phyloP scores from a whole-genome alignment of 129 eudicot genomes.

The Arctium minus region DNA sequence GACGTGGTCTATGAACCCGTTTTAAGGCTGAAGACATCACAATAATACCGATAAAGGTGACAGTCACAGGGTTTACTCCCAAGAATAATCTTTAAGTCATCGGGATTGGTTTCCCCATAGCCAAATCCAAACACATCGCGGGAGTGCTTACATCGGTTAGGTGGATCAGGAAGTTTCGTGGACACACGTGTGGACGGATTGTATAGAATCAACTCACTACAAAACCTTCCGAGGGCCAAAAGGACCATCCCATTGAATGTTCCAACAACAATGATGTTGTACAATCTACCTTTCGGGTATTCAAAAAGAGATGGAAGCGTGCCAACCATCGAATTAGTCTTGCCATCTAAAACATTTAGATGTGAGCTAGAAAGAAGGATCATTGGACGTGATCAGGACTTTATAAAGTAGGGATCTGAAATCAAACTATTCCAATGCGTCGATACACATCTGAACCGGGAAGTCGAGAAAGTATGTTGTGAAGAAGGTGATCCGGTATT shows the following conservation, averaged over 20 bases:
- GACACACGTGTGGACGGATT: background rate
- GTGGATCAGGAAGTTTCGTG: background rate
- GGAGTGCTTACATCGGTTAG: background rate
- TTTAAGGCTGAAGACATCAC: background rate
- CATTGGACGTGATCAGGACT: background rate
- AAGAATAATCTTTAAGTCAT: too few relatives aligned
- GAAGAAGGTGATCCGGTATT: background rate
- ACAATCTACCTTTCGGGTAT: background rate
- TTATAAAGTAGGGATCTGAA: background rate
- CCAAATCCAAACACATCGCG: background rate
- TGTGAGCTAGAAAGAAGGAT: background rate
- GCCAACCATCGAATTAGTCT: background rate
- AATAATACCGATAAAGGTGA: background rate
- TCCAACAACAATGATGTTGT: background rate
- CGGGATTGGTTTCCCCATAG: background rate
- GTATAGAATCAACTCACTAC: background rate
- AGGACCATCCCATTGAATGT: constrained; percentile 9
- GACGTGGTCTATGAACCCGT: background rate
- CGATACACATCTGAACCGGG: background rate
- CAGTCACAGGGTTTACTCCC: constrained; percentile 12
- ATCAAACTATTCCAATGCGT: background rate
- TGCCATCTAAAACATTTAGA: constrained; percentile 1
- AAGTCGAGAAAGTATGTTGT: constrained; percentile 1
- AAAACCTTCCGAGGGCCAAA: background rate
- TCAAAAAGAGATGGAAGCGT: background rate